Percentiles rank a stretch among this genome's conserved stretches.
Evolutionary conservation across 2,329 filamentous ascomycete genomes (phyloP).

Genomic region (Orbilia blumenaviensis): DNA sequence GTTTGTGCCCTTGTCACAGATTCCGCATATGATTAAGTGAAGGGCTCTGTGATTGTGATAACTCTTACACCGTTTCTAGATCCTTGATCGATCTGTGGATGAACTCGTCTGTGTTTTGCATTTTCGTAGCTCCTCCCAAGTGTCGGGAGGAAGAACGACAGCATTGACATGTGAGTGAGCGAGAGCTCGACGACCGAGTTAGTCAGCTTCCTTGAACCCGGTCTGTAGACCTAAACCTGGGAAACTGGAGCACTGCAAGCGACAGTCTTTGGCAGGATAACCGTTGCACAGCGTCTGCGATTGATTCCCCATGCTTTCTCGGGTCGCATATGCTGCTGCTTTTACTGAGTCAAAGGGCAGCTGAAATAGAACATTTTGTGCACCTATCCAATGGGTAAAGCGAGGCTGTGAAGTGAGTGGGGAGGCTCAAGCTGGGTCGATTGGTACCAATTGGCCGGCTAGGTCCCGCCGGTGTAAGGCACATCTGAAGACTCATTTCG

Average conservation of each 20-base stretch:
- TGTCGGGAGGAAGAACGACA: not conserved
- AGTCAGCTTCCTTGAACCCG: constrained; percentile 17
- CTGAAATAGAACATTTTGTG: constrained; percentile 20
- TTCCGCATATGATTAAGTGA: not conserved
- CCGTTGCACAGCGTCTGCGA: constrained; percentile 24
- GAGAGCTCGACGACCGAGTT: constrained; percentile 10
- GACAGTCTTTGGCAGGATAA: constrained; percentile 31
- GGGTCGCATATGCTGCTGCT: not conserved
- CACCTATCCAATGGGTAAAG: constrained; percentile 16
- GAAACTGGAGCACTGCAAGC: not conserved
- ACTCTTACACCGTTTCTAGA: not conserved
- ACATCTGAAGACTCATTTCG: constrained; percentile 13
- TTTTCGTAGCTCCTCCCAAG: constrained; percentile 32
- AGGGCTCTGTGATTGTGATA: constrained; percentile 12
- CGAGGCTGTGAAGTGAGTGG: constrained; percentile 23
- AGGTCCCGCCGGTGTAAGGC: not conserved
- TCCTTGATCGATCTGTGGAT: constrained; percentile 14
- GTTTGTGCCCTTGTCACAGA: not conserved
- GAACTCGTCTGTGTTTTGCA: constrained; percentile 5
- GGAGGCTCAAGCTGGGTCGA: constrained; percentile 22
- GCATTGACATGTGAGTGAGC: constrained; percentile 36
- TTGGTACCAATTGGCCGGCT: constrained; percentile 12
- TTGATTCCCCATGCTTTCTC: not conserved
- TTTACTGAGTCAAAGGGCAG: constrained; percentile 34
- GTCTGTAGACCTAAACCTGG: not conserved